Conservation (phyloP, 176 grass and related monocot species). For the Carex myosuroides region DNA sequence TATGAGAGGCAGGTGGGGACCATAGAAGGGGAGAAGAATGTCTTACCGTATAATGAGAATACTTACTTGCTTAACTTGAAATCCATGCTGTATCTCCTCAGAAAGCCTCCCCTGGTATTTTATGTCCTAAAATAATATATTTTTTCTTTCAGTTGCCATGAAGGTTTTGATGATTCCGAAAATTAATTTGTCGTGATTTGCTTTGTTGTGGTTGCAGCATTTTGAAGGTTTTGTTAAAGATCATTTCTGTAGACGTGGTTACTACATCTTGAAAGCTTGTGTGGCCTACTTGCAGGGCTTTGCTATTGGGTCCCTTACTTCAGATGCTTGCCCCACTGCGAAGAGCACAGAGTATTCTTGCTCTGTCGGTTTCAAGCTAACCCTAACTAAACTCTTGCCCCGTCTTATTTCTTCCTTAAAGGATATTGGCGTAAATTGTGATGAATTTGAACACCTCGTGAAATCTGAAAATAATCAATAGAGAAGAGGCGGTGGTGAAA, state of each 20-base stretch:
- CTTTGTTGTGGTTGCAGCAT: slow-evolving; percentile 40
- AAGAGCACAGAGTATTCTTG: slow-evolving; percentile 59
- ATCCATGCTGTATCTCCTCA: slow-evolving; percentile 93
- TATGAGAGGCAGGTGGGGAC: slow-evolving; percentile 97
- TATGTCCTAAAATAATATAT: background rate
- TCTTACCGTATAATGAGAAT: slow-evolving; percentile 91
- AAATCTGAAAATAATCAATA: slow-evolving; percentile 46
- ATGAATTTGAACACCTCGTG: slow-evolving; percentile 55
- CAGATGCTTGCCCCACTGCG: slow-evolving; percentile 52
- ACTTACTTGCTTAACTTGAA: slow-evolving; percentile 88
- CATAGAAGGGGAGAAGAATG: slow-evolving; percentile 95
- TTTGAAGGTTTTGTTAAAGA: slow-evolving; percentile 81
- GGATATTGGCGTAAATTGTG: slow-evolving; percentile 48
- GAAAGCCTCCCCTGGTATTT: slow-evolving; percentile 66
- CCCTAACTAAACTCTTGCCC: slow-evolving; percentile 77
- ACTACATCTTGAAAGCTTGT: slow-evolving; percentile 88
- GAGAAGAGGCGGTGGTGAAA: slow-evolving; percentile 21
- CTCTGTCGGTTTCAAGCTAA: slow-evolving; percentile 87
- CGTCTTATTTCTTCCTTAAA: slow-evolving; percentile 53
- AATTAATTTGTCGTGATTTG: slow-evolving; percentile 1
- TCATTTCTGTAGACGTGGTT: slow-evolving; percentile 62
- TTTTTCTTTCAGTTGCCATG: background rate
- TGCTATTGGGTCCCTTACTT: slow-evolving; percentile 62
- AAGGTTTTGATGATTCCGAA: background rate
- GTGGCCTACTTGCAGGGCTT: slow-evolving; percentile 74